These are phyloP conservation scores for Hymenoscyphus linearis DNA, from an alignment of 2,329 filamentous ascomycete genomes.

Conservation along the genomic window DNA sequence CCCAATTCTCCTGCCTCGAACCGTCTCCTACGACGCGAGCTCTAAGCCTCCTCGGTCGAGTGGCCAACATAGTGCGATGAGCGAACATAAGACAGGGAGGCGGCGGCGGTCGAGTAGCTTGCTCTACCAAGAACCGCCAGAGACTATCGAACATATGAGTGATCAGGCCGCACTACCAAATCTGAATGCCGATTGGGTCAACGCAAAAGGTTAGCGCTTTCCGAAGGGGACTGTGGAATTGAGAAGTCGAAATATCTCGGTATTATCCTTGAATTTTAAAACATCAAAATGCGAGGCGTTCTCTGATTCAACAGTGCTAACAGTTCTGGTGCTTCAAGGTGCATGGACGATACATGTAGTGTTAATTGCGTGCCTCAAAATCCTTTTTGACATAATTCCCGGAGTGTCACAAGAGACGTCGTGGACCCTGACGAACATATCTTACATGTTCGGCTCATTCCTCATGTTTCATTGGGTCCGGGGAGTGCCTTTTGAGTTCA, in stretches of 20 bases:
- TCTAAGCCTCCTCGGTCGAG: constrained; percentile 62
- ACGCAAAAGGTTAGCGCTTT: constrained; percentile 78
- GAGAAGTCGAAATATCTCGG: not conserved
- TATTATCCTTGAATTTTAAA: constrained; percentile 1
- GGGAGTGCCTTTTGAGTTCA: constrained; percentile 98
- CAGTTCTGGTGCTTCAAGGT: constrained; percentile 47
- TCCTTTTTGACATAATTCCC: constrained; percentile 94
- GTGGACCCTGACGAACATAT: constrained; percentile 98
- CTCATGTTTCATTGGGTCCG: constrained; percentile 99
- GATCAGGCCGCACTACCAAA: constrained; percentile 94
- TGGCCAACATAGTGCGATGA: constrained; percentile 45
- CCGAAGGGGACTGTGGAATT: not conserved
- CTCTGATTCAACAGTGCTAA: constrained; percentile 11
- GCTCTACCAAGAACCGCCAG: constrained; percentile 91
- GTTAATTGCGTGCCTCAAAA: constrained; percentile 85
- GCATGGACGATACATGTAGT: constrained; percentile 98
- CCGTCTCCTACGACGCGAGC: constrained; percentile 86
- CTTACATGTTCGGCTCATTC: constrained; percentile 98
- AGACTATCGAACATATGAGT: constrained; percentile 95
- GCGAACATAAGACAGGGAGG: constrained; percentile 62
- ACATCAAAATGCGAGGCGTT: not conserved
- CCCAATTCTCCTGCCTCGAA: constrained; percentile 77
- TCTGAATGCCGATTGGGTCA: constrained; percentile 97
- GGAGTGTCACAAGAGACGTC: constrained; percentile 96
- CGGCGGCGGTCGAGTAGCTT: constrained; percentile 96